A percentile compares a stretch with the other conserved stretches of the same genome.
Conservation (phyloP, 768 basidiomycete species). For the Holtermannia corniformis region DNA sequence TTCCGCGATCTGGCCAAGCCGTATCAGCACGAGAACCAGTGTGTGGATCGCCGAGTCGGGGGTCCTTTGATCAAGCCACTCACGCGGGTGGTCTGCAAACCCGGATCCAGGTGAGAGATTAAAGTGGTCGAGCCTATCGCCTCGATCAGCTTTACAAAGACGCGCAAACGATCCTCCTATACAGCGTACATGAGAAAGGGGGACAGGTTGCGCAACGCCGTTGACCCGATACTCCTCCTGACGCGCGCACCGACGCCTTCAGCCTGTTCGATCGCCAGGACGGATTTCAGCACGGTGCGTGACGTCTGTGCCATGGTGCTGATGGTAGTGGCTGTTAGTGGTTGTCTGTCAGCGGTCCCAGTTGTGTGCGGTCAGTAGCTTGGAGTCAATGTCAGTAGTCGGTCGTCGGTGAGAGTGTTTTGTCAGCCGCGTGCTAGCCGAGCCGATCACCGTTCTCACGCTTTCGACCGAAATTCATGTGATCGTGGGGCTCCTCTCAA, state of each 20-base stretch:
- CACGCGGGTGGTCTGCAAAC: slow-evolving; percentile 86
- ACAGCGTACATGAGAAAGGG: slow-evolving; percentile 69
- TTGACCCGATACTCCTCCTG: slow-evolving; percentile 73
- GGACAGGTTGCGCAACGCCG: slow-evolving; percentile 63
- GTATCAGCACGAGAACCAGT: slow-evolving; percentile 48
- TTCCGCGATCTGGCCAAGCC: slow-evolving; percentile 14
- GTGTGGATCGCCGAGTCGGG: no score
- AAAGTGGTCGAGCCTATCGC: slow-evolving; percentile 54
- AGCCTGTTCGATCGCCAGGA: slow-evolving; percentile 49
- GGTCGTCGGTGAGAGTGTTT: no score
- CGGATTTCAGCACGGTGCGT: slow-evolving; percentile 64
- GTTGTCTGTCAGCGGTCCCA: no score
- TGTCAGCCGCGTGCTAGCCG: no score
- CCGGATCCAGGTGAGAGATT: slow-evolving; percentile 49
- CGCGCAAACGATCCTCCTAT: neutral
- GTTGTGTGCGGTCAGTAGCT: no score
- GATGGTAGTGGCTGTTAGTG: no score
- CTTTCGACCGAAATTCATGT: no score
- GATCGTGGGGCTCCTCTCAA: no score
- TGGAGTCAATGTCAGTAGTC: no score
- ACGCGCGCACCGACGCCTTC: slow-evolving; percentile 71
- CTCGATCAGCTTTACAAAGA: neutral
- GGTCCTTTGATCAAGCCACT: slow-evolving; percentile 21
- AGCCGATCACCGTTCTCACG: no score
- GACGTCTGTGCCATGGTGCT: slow-evolving; percentile 17